These are phyloP conservation scores for Camellia lanceoleosa DNA, from an alignment of 148 eudicot species.

Conservation along the genomic window DNA sequence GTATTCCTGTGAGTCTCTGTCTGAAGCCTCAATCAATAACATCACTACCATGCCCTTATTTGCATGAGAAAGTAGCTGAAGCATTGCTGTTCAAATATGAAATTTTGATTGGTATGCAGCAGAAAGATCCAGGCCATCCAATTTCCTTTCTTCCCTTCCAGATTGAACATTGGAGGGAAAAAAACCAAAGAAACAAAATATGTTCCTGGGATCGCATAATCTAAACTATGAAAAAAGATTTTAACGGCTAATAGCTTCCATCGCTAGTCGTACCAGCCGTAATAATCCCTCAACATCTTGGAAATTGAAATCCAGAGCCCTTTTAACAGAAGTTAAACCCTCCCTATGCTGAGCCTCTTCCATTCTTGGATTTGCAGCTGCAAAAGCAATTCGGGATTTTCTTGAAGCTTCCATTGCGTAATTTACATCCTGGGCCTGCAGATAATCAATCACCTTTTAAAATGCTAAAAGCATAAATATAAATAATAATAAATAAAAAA, in stretches of 20 bases:
- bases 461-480: not conserved
- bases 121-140: not conserved
- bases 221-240: not conserved
- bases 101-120: conserved; percentile 1
- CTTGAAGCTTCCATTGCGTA: conserved; percentile 96
- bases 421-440: conserved; percentile 80
- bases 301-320: conserved; percentile 86
- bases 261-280: conserved; percentile 80
- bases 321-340: conserved; percentile 57
- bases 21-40: not conserved
- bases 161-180: not conserved
- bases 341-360: conserved; percentile 43
- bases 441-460: conserved; percentile 19
- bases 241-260: conserved; percentile 64
- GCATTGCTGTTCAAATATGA: not conserved
- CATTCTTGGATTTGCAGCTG: conserved; percentile 53
- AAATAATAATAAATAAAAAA: no score
- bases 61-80: conserved; percentile 2
- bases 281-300: conserved; percentile 83
- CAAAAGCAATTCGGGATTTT: conserved; percentile 71
- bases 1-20: not conserved
- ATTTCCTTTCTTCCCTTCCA: conserved; percentile 3
- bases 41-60: not conserved
- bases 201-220: conserved; percentile 2
- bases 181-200: not conserved